phyloP scores from a whole-genome alignment of 2,329 filamentous ascomycete genomes.

The Penicillium corylophilum region DNA sequence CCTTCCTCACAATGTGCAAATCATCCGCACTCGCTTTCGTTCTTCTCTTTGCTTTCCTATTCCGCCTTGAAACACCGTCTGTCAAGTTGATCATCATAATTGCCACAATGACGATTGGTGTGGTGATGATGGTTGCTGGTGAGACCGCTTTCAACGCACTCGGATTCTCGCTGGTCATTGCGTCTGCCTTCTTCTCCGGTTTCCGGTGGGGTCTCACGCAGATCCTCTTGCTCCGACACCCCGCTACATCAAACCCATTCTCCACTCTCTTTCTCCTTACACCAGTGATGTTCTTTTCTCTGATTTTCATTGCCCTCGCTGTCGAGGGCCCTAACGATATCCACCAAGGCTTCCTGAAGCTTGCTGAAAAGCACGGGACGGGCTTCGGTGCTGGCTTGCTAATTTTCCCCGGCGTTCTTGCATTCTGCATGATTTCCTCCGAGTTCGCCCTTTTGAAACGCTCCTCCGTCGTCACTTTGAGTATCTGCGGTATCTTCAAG shows the following conservation, averaged over 20 bases:
- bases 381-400: slow-evolving; percentile 69
- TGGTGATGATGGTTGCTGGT: slow-evolving; percentile 97
- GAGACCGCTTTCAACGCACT: slow-evolving; percentile 84
- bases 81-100: slow-evolving; percentile 85
- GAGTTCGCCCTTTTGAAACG: slow-evolving; percentile 95
- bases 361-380: slow-evolving; percentile 67
- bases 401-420: slow-evolving; percentile 84
- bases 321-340: slow-evolving; percentile 77
- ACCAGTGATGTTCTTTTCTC: slow-evolving; percentile 87
- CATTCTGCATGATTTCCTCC: slow-evolving; percentile 93
- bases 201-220: slow-evolving; percentile 99
- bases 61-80: slow-evolving; percentile 84
- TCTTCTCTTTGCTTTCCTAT: slow-evolving; percentile 89
- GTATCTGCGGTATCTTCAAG: slow-evolving; percentile 97
- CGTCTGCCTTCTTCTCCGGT: slow-evolving; percentile 89
- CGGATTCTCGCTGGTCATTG: slow-evolving; percentile 90
- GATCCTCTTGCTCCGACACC: slow-evolving; percentile 88
- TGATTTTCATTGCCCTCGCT: slow-evolving; percentile 77
- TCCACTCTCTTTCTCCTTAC: slow-evolving; percentile 97
- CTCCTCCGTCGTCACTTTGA: slow-evolving; percentile 92
- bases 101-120: slow-evolving; percentile 83
- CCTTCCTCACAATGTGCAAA: slow-evolving; percentile 99
- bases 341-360: slow-evolving; percentile 60
- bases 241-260: slow-evolving; percentile 93
- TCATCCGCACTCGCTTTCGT: slow-evolving; percentile 95